phyloP scores from a whole-genome alignment of 768 basidiomycete genomes.

The Lanmaoa rubissima region DNA sequence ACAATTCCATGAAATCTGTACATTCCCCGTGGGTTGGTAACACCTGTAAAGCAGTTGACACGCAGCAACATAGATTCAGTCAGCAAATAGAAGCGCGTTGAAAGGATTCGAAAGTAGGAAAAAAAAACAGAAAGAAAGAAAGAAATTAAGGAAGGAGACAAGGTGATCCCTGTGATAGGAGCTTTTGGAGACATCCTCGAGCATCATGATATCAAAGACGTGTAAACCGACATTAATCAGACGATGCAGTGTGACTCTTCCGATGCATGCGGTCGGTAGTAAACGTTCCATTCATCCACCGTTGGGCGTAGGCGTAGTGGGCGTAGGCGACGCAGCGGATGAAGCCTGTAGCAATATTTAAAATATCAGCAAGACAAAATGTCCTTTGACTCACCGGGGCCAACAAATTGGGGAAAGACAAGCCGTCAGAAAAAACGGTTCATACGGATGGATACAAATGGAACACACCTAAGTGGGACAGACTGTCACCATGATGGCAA shows the following conservation, averaged over 20 bases:
- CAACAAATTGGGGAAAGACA: background rate
- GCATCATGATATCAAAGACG: too few species aligned
- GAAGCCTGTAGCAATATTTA: background rate
- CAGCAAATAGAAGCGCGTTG: background rate
- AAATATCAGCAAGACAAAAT: background rate
- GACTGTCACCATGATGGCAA: conserved; percentile 15
- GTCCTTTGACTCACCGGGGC: background rate
- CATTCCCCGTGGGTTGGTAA: background rate
- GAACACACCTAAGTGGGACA: conserved; percentile 17
- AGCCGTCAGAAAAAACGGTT: background rate
- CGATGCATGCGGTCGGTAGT: background rate
- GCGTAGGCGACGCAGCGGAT: background rate
- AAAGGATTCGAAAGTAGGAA: background rate
- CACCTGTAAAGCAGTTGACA: background rate
- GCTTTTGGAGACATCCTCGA: too few species aligned
- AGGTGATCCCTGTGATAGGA: too few species aligned
- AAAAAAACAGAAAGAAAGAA: background rate
- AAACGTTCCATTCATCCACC: background rate
- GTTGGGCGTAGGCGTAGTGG: background rate
- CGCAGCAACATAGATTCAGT: background rate
- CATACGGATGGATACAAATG: background rate
- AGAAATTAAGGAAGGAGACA: background rate
- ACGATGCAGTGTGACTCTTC: conserved; percentile 6
- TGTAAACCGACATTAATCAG: background rate
- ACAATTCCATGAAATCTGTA: background rate